Evolutionary conservation across 176 grass and related monocot genomes (phyloP).

Genomic region (Puya raimondii): DNA sequence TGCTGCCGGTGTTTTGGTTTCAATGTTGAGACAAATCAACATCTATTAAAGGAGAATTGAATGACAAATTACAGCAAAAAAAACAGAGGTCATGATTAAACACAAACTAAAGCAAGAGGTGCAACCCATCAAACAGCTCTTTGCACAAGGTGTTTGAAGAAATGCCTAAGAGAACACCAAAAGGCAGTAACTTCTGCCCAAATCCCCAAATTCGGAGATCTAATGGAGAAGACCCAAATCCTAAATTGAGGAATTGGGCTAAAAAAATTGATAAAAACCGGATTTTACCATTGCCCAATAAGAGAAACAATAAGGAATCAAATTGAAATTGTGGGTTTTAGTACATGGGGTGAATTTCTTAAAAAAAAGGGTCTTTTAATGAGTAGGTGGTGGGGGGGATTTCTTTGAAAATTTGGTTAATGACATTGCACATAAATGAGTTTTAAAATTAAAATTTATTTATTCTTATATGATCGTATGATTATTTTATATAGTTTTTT

Average conservation of each 20-base stretch:
- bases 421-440: too few relatives aligned
- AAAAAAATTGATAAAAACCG: background rate
- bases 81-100: background rate
- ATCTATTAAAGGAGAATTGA: background rate
- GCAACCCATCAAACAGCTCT: background rate
- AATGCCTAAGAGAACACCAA: background rate
- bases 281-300: conserved; percentile 11
- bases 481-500: too few relatives aligned
- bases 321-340: background rate
- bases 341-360: conserved; percentile 11
- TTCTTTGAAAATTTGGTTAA: too few relatives aligned
- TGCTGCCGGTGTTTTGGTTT: too few relatives aligned
- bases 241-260: background rate
- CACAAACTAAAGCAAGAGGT: background rate
- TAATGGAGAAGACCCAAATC: background rate
- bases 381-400: background rate
- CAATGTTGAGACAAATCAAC: background rate
- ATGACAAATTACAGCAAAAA: background rate
- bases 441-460: too few relatives aligned
- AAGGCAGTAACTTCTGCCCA: background rate
- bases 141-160: background rate
- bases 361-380: conserved; percentile 10
- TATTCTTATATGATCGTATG: too few relatives aligned
- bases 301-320: background rate
- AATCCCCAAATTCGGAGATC: background rate